Evolutionary conservation across 805 yeast species (phyloP), one percentile per base, ranked within the genome.

Genomic region (Zygosaccharomyces siamensis): DNA sequence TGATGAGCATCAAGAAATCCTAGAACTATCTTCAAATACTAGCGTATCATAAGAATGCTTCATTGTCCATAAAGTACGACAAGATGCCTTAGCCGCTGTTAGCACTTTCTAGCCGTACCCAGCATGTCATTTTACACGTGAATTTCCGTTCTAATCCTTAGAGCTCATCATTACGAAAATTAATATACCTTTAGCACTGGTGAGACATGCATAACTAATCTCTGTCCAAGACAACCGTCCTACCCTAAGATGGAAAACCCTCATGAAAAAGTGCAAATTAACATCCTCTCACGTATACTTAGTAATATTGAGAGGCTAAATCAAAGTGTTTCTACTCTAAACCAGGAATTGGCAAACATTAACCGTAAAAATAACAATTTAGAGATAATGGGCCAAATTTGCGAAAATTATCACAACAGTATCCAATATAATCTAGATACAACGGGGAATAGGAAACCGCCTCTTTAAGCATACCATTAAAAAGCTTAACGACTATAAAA

Each of bases 251-350:
- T 86, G 95, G 89, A 86, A 67, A 87, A 86, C 58, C 96, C 96
- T 3, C 90, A 87, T 60, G 90, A 86, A 58, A 85, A 84, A 61
- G 85, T 79, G 5, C 96, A 88, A 61, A 82, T 78, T 54, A 88
- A 88, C 12, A 71, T 89, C 20, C 71, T 85, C 36, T 79, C 86
- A 8, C 78, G 96, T 53, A 86, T 87, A n/a, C 80, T 85, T 43
- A 79, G 78, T 63, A 86, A 84, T 56, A 79, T 86, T 83, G 89
- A 84, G 58, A 73, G 82, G 52, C 69, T 88, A 54, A 88, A 88
- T 61, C 86, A 81, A 51, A 83, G 89, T 32, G 79, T 88, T 1
- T 75, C 72, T 7, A 77, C 79, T 3, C 69, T 87, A 60, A 89
- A 86, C 63, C 72, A 77, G 46, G 74, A 80, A 14, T 66, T 88